Evolutionary conservation across 208 protist genomes (phyloP).

Genomic region (Leishmania major): DNA sequence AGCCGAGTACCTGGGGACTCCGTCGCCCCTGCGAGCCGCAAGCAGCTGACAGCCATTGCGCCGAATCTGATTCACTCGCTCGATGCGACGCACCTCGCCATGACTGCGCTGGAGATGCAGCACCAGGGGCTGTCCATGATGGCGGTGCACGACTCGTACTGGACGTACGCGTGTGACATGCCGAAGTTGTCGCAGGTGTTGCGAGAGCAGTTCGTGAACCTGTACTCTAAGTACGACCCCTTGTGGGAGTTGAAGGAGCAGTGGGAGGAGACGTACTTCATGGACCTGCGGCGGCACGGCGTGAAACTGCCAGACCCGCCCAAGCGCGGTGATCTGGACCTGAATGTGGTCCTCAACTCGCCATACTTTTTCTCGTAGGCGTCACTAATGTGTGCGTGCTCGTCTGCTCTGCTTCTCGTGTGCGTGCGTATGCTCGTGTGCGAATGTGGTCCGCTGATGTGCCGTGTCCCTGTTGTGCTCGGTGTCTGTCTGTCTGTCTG

Average conservation of each 20-base stretch:
- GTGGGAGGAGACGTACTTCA: constrained; percentile 91
- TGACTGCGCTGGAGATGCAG: constrained; percentile 96
- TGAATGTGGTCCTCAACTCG: constrained; percentile 86
- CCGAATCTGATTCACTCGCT: constrained; percentile 99
- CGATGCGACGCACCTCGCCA: constrained; percentile 98
- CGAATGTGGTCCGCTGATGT: background rate
- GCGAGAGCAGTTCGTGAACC: constrained; percentile 96
- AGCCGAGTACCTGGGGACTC: constrained; percentile 69
- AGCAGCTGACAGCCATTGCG: constrained; percentile 96
- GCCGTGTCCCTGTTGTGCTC: background rate
- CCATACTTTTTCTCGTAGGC: constrained; percentile 93
- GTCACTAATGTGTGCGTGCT: background rate
- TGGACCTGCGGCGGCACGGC: constrained; percentile 85
- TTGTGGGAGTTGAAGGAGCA: constrained; percentile 93
- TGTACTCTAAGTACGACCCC: constrained; percentile 94
- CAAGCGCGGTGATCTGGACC: constrained; percentile 82
- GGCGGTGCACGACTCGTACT: constrained; percentile 98
- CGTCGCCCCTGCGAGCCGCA: constrained; percentile 76
- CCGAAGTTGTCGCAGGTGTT: constrained; percentile 93
- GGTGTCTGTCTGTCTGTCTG: background rate
- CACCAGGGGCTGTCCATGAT: constrained; percentile 90
- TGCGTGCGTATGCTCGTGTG: background rate
- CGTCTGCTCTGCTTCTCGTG: background rate
- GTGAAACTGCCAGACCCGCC: constrained; percentile 87
- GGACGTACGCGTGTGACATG: constrained; percentile 96